Base-by-base conservation (phyloP, 345 rosid species). In the Acer negundo region DNA sequence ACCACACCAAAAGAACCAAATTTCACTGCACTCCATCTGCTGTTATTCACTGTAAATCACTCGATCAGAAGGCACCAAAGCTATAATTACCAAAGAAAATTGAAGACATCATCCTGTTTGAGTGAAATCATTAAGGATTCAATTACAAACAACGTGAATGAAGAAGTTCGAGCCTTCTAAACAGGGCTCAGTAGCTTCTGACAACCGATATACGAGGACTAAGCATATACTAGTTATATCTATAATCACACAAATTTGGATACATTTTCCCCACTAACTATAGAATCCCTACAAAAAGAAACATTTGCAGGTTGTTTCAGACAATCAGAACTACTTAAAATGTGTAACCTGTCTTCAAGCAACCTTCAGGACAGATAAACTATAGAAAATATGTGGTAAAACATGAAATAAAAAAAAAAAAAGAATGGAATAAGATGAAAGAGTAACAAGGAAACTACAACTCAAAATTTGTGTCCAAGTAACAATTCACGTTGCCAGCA, bases 401-500 rank as follows among this genome's bases (percentile, higher is more conserved):
- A 42, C 63, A 35, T 35, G 38, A 5, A 31, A 0, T 12, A 55
- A 35, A 35, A 10, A 0, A 38, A 38, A 20, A 0, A 3, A 26
- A 62, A n/a, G n/a, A n/a, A 53, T 1, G 20, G 26, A 24, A 64
- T 40, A 62, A 62, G 12, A 12, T 3, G 26, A 64, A 12, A 10
- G 47, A 73, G 13, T 19, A 51, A 51, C 24, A 49, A 35, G 40
- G 62, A 15, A 67, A 56, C 75, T 66, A 17, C 8, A 40, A 31
- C 58, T 13, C 20, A 28, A 68, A 51, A 70, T 28, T 56, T 72
- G 73, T 24, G 77, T 71, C 73, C 75, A 59, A 59, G 20, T 65
- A 82, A 67, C 75, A 71, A 40, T 72, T 44, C 38, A 40, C 53
- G 65, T 44, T 16, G 40, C n/a, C 2, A 71, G 49, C n/a, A 53